These are phyloP conservation scores for Mycogone perniciosa DNA, from an alignment of 2,329 filamentous ascomycete species.

Conservation along the genomic window DNA sequence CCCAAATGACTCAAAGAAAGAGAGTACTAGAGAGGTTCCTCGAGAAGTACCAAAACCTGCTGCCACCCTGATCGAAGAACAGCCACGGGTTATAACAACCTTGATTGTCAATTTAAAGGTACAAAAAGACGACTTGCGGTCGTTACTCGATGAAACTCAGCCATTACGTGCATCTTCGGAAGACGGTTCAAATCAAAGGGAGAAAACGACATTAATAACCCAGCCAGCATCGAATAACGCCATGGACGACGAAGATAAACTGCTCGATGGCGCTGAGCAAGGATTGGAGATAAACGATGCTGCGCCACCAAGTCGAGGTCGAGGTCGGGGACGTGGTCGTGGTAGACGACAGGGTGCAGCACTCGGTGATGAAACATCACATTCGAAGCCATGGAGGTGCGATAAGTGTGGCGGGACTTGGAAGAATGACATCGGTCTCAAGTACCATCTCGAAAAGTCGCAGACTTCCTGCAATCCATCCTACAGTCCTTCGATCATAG, in stretches of 20 bases:
- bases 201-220: not conserved
- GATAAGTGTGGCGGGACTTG: conserved; percentile 48
- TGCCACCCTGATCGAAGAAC: too few species aligned
- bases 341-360: conserved; percentile 8
- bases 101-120: too few species aligned
- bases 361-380: conserved; percentile 13
- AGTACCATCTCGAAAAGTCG: conserved; percentile 53
- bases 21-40: too few species aligned
- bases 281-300: not conserved
- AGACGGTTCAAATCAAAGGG: too few species aligned
- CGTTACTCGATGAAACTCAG: too few species aligned
- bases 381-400: conserved; percentile 36
- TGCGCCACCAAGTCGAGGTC: not conserved
- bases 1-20: not conserved
- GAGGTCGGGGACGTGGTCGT: conserved; percentile 11
- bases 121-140: too few species aligned
- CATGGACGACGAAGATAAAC: not conserved
- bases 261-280: not conserved
- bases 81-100: too few species aligned
- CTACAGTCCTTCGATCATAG: conserved; percentile 16
- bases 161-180: too few species aligned
- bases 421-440: conserved; percentile 53
- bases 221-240: not conserved
- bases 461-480: conserved; percentile 47
- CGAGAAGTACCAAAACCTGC: too few species aligned